Evolutionary conservation across 208 protist species (phyloP).

Genomic region (Wallacemonas sp.): DNA sequence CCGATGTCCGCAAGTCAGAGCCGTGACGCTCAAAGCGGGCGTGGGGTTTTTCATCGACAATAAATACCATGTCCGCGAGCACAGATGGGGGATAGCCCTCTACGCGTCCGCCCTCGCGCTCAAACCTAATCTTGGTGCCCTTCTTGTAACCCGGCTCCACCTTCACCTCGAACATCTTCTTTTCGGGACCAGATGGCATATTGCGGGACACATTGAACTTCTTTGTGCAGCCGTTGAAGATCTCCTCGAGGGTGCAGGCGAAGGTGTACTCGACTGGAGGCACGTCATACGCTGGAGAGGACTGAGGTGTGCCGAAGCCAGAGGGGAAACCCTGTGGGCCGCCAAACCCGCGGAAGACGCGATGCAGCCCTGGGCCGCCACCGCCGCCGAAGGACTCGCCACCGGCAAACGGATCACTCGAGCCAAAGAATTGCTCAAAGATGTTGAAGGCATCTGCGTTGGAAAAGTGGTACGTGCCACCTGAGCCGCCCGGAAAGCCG

Average conservation of each 20-base stretch:
- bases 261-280: constrained; percentile 92
- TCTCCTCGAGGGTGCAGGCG: constrained; percentile 95
- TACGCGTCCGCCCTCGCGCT: constrained; percentile 79
- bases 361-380: constrained; percentile 77
- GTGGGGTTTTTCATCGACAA: constrained; percentile 95
- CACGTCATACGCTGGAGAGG: constrained; percentile 76
- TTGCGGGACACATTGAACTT: constrained; percentile 93
- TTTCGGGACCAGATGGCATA: constrained; percentile 68
- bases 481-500: constrained; percentile 38
- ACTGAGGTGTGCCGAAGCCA: constrained; percentile 85
- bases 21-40: constrained; percentile 86
- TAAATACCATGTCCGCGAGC: constrained; percentile 96
- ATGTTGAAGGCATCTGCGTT: constrained; percentile 86
- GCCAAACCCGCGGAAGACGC: constrained; percentile 81
- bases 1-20: constrained; percentile 79
- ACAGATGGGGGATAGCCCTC: constrained; percentile 86
- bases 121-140: constrained; percentile 96
- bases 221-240: constrained; percentile 96
- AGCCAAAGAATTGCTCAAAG: constrained; percentile 82
- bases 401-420: constrained; percentile 82
- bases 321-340: constrained; percentile 68
- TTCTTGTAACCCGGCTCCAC: constrained; percentile 96
- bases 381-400: constrained; percentile 88
- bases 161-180: constrained; percentile 92
- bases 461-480: constrained; percentile 62